Percentiles rank a stretch among this genome's conserved stretches.
Evolutionary conservation across 1,284 basidiomycete species (phyloP).

Genomic region (Trichosporon ovoides): DNA sequence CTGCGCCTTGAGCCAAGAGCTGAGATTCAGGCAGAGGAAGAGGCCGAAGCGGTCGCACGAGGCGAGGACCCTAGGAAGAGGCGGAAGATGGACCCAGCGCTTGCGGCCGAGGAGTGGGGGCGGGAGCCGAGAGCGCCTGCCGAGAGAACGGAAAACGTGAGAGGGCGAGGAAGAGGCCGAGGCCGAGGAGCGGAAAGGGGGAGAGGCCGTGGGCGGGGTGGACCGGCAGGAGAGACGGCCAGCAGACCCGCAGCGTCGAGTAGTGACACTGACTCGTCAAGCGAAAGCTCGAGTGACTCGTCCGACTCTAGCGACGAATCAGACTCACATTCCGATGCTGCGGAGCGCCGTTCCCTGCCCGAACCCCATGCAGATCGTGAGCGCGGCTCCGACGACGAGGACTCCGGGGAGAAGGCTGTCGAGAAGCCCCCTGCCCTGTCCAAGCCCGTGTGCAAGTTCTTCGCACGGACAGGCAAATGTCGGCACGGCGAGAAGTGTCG

Average conservation of each 20-base stretch:
- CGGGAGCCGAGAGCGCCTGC: constrained; percentile 11
- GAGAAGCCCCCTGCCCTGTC: constrained; percentile 9
- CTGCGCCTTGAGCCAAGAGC: background rate
- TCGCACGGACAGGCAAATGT: constrained; percentile 37
- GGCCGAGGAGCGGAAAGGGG: constrained; percentile 11
- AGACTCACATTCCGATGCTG: constrained; percentile 21
- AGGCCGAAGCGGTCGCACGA: constrained; percentile 67
- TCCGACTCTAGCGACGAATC: constrained; percentile 10
- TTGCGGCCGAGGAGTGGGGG: constrained; percentile 44
- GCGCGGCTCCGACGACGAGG: background rate
- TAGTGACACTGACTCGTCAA: constrained; percentile 8
- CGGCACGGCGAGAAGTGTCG: constrained; percentile 35
- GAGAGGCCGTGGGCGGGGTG: background rate
- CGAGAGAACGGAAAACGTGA: constrained; percentile 27
- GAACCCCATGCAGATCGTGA: background rate
- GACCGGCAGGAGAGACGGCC: background rate
- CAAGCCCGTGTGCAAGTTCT: constrained; percentile 34
- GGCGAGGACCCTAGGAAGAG: constrained; percentile 59
- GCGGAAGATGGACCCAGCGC: constrained; percentile 31
- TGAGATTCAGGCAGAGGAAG: constrained; percentile 55
- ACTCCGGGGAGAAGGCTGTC: background rate
- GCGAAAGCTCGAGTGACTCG: constrained; percentile 17
- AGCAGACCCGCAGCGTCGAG: background rate
- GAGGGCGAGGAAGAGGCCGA: constrained; percentile 8
- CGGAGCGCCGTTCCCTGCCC: background rate